Evolutionary conservation across 2,329 filamentous ascomycete species (phyloP), one percentile per base, ranked within the genome.

Genomic region (Arthroderma sp.): DNA sequence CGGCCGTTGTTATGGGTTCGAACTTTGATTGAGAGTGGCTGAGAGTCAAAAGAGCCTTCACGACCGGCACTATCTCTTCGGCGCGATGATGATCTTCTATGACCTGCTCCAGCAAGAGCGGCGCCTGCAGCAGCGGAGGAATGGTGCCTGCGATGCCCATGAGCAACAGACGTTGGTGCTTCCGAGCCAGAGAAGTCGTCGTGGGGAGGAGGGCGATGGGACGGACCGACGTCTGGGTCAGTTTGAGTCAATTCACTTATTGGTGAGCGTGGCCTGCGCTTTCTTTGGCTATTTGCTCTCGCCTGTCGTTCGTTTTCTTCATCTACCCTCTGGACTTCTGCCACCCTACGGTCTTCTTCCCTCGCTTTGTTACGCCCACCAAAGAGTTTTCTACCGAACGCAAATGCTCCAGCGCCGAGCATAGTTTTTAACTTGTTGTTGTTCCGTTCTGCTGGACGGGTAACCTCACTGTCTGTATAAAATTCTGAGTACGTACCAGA

Each of bases 371-470:
- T 58, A 53, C 77, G 64, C 60, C 78, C 71, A 52, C 73, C 76
- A 59, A 83, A 71, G 58, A 77, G 75, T 64, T 75, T 80, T 37
- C 63, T 63, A 30, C 71, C 43, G 4, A 66, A 64, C 5, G 76
- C 75, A 40, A 87, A 65, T 67, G 81, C 83, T 6, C 81, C 83
- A 31, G 82, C 67, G 1, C 81, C 81, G 28, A 85, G 62, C 1
- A 79, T 70, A 6, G 75, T 78, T 41, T 81, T 77, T 22, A 22
- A 22, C 15, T 22, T 22, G 15, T 22, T 22, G 15, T 22, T 22
- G 15, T 22, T 61, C 44, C 65, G 44, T 54, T 55, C 58, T 43
- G 66, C 63, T 45, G 70, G 64, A 5, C 62, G 59, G 1, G 65
- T 64, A 32, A 57, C 53, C 44, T 64, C 68, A 27, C 59, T 63